Conservation (phyloP, 2,329 filamentous ascomycete species). For the Fonsecaea pedrosoi region DNA sequence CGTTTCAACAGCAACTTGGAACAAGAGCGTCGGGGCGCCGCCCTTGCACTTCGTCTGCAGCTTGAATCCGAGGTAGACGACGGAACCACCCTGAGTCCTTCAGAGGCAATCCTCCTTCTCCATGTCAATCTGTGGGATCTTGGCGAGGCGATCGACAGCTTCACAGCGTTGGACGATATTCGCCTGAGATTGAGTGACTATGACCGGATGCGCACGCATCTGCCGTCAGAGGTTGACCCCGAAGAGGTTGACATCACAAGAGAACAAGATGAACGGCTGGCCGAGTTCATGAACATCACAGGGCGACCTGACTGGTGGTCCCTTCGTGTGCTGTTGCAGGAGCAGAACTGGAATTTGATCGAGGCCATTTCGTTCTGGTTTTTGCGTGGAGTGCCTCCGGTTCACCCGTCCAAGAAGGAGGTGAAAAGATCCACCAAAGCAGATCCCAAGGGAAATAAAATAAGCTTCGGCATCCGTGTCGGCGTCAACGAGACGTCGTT, state of each 20-base stretch:
- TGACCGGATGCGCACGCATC: slow-evolving; percentile 25
- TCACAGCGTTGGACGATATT: not conserved
- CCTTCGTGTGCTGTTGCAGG: slow-evolving; percentile 12
- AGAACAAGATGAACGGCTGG: slow-evolving; percentile 33
- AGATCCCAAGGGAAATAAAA: not conserved
- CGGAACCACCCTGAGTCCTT: slow-evolving; percentile 4
- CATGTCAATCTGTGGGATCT: slow-evolving; percentile 20
- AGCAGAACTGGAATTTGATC: slow-evolving; percentile 26
- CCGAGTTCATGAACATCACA: slow-evolving; percentile 30
- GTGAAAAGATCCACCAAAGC: not conserved
- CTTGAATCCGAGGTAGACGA: not conserved
- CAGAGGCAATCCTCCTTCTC: slow-evolving; percentile 29
- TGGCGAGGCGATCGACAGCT: slow-evolving; percentile 5
- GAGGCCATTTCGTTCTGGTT: slow-evolving; percentile 25
- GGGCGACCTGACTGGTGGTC: slow-evolving; percentile 31
- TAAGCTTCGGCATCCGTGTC: not conserved
- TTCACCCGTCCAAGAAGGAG: not conserved
- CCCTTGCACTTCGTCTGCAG: slow-evolving; percentile 5
- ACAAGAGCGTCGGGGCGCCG: slow-evolving; percentile 27
- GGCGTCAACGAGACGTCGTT: not conserved
- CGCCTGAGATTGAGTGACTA: not conserved
- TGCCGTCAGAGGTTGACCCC: slow-evolving; percentile 7
- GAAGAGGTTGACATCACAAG: not conserved
- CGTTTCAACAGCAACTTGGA: slow-evolving; percentile 21
- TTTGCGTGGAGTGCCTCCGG: not conserved